Evolutionary conservation across 1,284 basidiomycete species (phyloP).

Genomic region (Sanghuangporus baumii): DNA sequence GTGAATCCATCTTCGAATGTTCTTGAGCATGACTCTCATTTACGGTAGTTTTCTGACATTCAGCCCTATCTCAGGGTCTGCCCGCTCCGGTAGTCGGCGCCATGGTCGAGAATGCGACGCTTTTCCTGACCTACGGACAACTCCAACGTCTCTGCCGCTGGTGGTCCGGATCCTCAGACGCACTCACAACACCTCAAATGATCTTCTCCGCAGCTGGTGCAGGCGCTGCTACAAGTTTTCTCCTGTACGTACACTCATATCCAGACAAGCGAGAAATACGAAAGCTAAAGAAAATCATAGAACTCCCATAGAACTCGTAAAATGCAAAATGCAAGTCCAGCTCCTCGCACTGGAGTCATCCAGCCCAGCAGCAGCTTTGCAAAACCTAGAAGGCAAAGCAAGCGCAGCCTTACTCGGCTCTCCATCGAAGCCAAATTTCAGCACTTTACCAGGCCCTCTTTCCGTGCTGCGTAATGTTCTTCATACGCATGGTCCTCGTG

Average conservation of each 20-base stretch:
- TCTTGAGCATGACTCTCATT: neutral
- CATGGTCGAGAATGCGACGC: conserved; percentile 85
- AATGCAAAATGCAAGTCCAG: conserved; percentile 96
- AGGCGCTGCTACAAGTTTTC: conserved; percentile 77
- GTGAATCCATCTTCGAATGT: neutral
- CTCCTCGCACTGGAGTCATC: conserved; percentile 45
- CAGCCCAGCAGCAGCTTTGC: conserved; percentile 22
- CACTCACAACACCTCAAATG: conserved; percentile 58
- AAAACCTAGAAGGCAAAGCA: conserved; percentile 20
- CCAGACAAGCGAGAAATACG: neutral
- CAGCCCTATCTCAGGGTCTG: conserved; percentile 53
- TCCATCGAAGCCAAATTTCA: conserved; percentile 24
- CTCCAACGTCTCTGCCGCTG: conserved; percentile 66
- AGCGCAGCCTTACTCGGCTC: conserved; percentile 16
- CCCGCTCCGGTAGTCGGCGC: conserved; percentile 86
- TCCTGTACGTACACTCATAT: conserved; percentile 52
- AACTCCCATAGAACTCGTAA: conserved; percentile 88
- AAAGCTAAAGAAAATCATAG: conserved; percentile 30
- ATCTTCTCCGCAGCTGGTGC: conserved; percentile 76
- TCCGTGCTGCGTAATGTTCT: conserved; percentile 62
- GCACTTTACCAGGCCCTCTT: conserved; percentile 57
- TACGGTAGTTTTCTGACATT: neutral
- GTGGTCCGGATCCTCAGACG: conserved; percentile 31
- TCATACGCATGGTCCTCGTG: conserved; percentile 61
- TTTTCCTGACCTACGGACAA: conserved; percentile 85